Evolutionary conservation across 2,329 filamentous ascomycete species (phyloP), one percentile per base, ranked within the genome.

Genomic region (Diaporthe ilicicola): DNA sequence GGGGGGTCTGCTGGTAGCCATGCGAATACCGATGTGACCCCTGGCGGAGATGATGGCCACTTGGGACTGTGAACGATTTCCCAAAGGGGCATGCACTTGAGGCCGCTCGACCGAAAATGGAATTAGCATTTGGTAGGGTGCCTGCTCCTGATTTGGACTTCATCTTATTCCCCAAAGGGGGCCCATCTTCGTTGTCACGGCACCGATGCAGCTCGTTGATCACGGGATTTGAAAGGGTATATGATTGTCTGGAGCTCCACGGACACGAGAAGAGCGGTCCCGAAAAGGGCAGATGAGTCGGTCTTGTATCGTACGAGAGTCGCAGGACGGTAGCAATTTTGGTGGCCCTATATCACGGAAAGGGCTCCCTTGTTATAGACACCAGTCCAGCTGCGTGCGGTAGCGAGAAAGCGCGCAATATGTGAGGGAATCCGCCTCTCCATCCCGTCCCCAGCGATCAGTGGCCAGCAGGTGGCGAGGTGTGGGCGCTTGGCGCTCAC

Each of bases 341-440:
- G 54, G 65, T 68, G 65, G 65, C 53, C 53, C 65, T 68, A 68
- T 68, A 68, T 42, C 42, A 59, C 53, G 46, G 50, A 59, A 68
- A 56, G 27, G 24, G 53, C 29, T 68, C 44, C 51, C 54, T 56
- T 68, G 53, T 39, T 68, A 68, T 68, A 68, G 65, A 53, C 51
- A 44, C 50, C 53, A 56, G 22, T 6, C 34, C 42, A n/a, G 22
- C 13, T 42, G 44, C 13, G 32, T 24, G 42, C 24, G 65, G 65
- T 68, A 68, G 65, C 65, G 65, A 68, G 53, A 44, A 34, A 48
- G 65, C 29, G 59, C 59, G 65, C 65, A 46, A 67, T 68, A 68
- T 59, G 42, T 50, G 54, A 46, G 53, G 17, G 37, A 46, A 56
- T 67, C 37, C 50, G 59, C 59, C 59, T 62, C 59, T 34, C 56